A percentile compares a stretch with the other conserved stretches of the same genome.
These are phyloP conservation scores for Rutstroemia sp. DNA, from an alignment of 2,329 filamentous ascomycete species.

Conservation along the genomic window DNA sequence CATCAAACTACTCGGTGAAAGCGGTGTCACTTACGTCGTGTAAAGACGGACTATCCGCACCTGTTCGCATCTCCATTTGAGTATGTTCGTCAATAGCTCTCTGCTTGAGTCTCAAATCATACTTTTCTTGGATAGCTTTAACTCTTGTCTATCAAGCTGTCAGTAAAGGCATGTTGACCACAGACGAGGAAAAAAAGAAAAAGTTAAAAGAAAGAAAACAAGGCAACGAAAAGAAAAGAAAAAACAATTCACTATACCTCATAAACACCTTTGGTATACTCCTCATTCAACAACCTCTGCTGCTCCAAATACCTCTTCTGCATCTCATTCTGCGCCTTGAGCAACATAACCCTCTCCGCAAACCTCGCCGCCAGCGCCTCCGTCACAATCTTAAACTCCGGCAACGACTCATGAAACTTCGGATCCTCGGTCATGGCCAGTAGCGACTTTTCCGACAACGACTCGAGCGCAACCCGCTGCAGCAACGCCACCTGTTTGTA, in stretches of 20 bases:
- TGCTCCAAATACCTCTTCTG: constrained; percentile 12
- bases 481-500: constrained; percentile 22
- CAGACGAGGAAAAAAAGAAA: no score
- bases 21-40: constrained; percentile 18
- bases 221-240: neutral
- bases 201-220: no score
- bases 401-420: constrained; percentile 22
- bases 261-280: constrained; percentile 15
- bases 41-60: constrained; percentile 18
- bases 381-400: constrained; percentile 22
- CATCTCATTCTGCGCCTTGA: constrained; percentile 10
- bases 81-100: constrained; percentile 16
- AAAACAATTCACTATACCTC: constrained; percentile 15
- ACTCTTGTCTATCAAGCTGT: constrained; percentile 4
- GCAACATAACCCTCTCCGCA: constrained; percentile 11
- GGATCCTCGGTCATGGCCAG: constrained; percentile 18
- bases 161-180: no score
- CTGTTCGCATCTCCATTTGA: constrained; percentile 10
- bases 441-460: constrained; percentile 25
- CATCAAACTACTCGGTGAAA: neutral
- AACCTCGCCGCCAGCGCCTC: constrained; percentile 16
- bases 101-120: constrained; percentile 16
- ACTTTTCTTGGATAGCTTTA: constrained; percentile 16
- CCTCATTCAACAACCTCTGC: constrained; percentile 9
- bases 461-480: constrained; percentile 21